Conservation (phyloP, 2,329 filamentous ascomycete genomes). For the Talaromyces albobiverticillius region DNA sequence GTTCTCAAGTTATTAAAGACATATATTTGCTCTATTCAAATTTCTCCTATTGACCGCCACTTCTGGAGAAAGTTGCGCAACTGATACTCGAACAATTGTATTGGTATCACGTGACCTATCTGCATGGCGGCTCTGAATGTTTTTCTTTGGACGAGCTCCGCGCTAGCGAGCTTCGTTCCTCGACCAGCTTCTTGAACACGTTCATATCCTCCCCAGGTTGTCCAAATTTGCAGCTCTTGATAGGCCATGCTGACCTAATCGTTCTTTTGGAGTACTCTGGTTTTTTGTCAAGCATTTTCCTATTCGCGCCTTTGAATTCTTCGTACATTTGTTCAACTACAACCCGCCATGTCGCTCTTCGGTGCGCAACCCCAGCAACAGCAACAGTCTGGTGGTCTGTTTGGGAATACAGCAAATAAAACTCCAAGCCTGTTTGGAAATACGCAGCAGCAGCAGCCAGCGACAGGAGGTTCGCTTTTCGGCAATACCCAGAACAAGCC, state of each 20-base stretch:
- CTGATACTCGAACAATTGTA: not conserved
- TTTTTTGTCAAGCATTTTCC: not conserved
- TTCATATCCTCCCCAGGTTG: not conserved
- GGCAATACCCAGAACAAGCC: constrained; percentile 22
- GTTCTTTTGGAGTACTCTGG: constrained; percentile 2
- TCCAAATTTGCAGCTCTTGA: not conserved
- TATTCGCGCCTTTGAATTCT: not conserved
- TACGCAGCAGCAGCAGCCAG: constrained; percentile 27
- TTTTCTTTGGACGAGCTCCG: constrained; percentile 11
- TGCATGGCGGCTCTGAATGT: constrained; percentile 4
- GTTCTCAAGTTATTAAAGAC: too few species aligned
- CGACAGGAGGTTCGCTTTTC: constrained; percentile 35
- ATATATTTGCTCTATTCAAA: too few species aligned
- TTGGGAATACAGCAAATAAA: constrained; percentile 30
- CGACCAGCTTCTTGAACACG: not conserved
- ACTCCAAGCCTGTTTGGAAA: constrained; percentile 36
- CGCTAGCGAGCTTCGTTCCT: constrained; percentile 3
- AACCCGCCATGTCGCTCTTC: constrained; percentile 38
- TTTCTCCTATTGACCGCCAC: too few species aligned
- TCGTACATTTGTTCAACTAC: not conserved
- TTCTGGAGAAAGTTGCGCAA: not conserved
- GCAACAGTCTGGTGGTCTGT: constrained; percentile 26
- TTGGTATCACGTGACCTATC: constrained; percentile 10
- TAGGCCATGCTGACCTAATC: constrained; percentile 8
- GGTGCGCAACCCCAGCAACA: constrained; percentile 24